Percentiles rank a stretch among this genome's conserved stretches.
These are phyloP conservation scores for Trichophyton mentagrophytes DNA, from an alignment of 2,329 filamentous ascomycete species.

Conservation along the genomic window DNA sequence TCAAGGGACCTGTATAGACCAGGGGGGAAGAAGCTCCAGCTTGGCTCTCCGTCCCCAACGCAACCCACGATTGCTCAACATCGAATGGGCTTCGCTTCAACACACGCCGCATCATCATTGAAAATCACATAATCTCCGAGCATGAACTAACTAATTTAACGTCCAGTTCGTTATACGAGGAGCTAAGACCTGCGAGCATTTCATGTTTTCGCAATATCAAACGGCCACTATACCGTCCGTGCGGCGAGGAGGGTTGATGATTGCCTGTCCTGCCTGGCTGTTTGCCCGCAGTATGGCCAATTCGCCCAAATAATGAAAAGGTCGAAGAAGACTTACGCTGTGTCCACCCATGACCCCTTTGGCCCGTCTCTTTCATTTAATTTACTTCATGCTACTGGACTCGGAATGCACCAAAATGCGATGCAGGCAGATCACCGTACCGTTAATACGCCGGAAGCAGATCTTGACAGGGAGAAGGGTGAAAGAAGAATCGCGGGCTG, in stretches of 20 bases:
- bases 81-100: background rate
- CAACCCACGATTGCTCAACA: background rate
- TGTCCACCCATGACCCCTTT: background rate
- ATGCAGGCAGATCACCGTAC: background rate
- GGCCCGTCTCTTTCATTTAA: slow-evolving; percentile 2
- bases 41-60: background rate
- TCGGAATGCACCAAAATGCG: background rate
- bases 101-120: background rate
- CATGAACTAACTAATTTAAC: background rate
- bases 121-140: slow-evolving; percentile 1
- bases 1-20: background rate
- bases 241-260: background rate
- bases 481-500: background rate
- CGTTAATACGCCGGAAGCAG: background rate
- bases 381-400: background rate
- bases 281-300: background rate
- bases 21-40: background rate
- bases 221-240: background rate
- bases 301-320: background rate
- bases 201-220: background rate
- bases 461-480: background rate
- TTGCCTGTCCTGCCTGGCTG: background rate
- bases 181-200: background rate
- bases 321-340: background rate
- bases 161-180: background rate